Evolutionary conservation across 768 basidiomycete genomes (phyloP).

Genomic region (Pleurotus sapidus): DNA sequence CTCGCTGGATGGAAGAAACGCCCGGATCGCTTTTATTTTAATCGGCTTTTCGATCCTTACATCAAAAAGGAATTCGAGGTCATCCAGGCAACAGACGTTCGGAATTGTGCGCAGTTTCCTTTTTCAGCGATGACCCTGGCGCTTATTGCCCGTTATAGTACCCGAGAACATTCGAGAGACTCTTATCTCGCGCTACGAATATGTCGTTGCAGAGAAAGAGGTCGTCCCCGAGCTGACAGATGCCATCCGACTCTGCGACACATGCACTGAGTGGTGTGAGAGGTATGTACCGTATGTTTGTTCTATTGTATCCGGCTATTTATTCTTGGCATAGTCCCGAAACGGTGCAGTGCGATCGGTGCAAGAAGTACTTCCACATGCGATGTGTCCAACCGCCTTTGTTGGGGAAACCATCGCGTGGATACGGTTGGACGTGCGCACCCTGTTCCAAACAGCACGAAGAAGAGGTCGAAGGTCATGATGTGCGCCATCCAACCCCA

Average conservation of each 20-base stretch:
- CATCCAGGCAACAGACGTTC: slow-evolving; percentile 79
- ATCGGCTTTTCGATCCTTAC: slow-evolving; percentile 93
- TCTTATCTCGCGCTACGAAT: slow-evolving; percentile 84
- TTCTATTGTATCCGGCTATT: slow-evolving; percentile 13
- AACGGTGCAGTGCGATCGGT: slow-evolving; percentile 86
- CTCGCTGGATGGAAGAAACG: slow-evolving; percentile 91
- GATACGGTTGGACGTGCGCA: slow-evolving; percentile 97
- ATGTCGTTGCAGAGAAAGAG: slow-evolving; percentile 93
- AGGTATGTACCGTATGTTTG: slow-evolving; percentile 48
- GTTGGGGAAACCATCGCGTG: slow-evolving; percentile 86
- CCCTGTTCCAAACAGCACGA: slow-evolving; percentile 88
- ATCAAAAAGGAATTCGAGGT: slow-evolving; percentile 98
- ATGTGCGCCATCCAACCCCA: slow-evolving; percentile 59
- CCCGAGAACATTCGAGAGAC: slow-evolving; percentile 78
- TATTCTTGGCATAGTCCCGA: slow-evolving; percentile 53
- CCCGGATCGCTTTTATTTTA: slow-evolving; percentile 96
- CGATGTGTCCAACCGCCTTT: slow-evolving; percentile 90
- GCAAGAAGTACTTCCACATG: slow-evolving; percentile 96
- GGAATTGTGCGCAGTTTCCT: slow-evolving; percentile 69
- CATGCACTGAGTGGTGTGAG: slow-evolving; percentile 87
- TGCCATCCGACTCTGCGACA: slow-evolving; percentile 76
- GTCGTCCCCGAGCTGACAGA: slow-evolving; percentile 90
- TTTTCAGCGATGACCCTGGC: slow-evolving; percentile 3
- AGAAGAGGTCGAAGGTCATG: slow-evolving; percentile 78
- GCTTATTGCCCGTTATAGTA: slow-evolving; percentile 39